Conservation (phyloP, 1,284 basidiomycete genomes). For the Farysia itapuensis region DNA sequence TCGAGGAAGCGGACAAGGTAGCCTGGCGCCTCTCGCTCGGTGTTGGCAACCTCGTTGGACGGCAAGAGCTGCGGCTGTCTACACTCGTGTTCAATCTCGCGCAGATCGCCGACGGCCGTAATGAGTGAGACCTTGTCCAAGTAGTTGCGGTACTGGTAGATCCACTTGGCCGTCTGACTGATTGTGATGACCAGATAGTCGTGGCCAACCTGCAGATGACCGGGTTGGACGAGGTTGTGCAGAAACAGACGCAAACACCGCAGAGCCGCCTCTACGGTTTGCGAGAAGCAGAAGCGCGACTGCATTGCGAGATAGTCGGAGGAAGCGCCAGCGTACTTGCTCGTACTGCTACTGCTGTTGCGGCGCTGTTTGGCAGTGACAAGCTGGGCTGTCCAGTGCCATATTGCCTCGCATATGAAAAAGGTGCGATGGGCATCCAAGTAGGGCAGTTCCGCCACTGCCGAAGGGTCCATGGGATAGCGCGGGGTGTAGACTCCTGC, state of each 20-base stretch:
- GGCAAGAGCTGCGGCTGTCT: conserved; percentile 23
- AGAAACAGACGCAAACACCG: conserved; percentile 21
- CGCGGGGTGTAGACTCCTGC: conserved; percentile 11
- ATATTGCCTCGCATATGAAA: conserved; percentile 30
- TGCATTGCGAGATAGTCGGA: neutral
- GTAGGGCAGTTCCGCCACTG: conserved; percentile 27
- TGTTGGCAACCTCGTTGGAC: conserved; percentile 26
- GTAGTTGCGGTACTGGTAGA: conserved; percentile 30
- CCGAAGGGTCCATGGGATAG: conserved; percentile 34
- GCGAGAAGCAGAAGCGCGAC: conserved; percentile 31
- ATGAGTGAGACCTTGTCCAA: conserved; percentile 15
- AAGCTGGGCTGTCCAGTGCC: conserved; percentile 33
- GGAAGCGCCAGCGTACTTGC: neutral
- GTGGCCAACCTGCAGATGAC: conserved; percentile 30
- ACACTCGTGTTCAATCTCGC: conserved; percentile 18
- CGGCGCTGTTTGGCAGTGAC: neutral
- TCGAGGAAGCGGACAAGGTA: conserved; percentile 28
- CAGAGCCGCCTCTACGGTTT: conserved; percentile 22
- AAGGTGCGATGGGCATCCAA: conserved; percentile 28
- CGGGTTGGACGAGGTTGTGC: conserved; percentile 20
- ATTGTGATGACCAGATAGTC: conserved; percentile 35
- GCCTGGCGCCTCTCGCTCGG: conserved; percentile 33
- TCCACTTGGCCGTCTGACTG: conserved; percentile 32
- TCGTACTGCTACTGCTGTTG: neutral
- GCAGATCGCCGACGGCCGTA: conserved; percentile 12